These are phyloP conservation scores for Wickerhamiella kazuoi DNA, from an alignment of 805 yeast genomes.

Conservation along the genomic window DNA sequence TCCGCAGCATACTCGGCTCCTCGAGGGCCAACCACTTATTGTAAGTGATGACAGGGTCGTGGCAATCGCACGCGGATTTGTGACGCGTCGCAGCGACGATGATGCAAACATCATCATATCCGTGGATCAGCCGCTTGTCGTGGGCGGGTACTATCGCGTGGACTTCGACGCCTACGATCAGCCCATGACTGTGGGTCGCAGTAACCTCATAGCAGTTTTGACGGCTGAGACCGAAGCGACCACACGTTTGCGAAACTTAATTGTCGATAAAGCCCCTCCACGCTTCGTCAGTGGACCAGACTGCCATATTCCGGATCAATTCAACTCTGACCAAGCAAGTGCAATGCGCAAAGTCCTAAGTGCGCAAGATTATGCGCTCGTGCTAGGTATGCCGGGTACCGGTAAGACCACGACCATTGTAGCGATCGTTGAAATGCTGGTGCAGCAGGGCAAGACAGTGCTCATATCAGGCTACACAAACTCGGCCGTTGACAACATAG, in stretches of 20 bases:
- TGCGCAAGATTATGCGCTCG: constrained; percentile 58
- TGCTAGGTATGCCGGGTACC: constrained; percentile 97
- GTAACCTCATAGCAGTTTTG: constrained; percentile 55
- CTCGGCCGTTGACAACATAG: constrained; percentile 88
- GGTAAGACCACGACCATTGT: constrained; percentile 89
- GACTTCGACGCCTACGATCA: constrained; percentile 67
- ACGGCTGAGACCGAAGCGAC: constrained; percentile 24
- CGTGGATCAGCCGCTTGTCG: constrained; percentile 35
- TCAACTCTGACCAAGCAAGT: constrained; percentile 52
- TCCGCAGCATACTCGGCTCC: constrained; percentile 2
- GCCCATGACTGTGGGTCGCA: constrained; percentile 61
- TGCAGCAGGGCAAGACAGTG: constrained; percentile 44
- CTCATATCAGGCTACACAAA: constrained; percentile 78
- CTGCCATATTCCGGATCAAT: constrained; percentile 13
- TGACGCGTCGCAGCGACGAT: constrained; percentile 18
- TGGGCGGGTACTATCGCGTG: constrained; percentile 33
- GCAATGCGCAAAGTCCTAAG: constrained; percentile 53
- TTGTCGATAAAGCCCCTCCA: constrained; percentile 41
- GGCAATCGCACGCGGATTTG: constrained; percentile 2
- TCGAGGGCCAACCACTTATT: not conserved
- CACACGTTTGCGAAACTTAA: constrained; percentile 22
- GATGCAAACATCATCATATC: constrained; percentile 30
- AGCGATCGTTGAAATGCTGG: constrained; percentile 45
- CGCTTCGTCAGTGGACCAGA: constrained; percentile 15
- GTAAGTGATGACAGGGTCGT: constrained; percentile 1